Evolutionary conservation across 2,329 filamentous ascomycete species (phyloP).

Genomic region (Cordyceps farinosa): DNA sequence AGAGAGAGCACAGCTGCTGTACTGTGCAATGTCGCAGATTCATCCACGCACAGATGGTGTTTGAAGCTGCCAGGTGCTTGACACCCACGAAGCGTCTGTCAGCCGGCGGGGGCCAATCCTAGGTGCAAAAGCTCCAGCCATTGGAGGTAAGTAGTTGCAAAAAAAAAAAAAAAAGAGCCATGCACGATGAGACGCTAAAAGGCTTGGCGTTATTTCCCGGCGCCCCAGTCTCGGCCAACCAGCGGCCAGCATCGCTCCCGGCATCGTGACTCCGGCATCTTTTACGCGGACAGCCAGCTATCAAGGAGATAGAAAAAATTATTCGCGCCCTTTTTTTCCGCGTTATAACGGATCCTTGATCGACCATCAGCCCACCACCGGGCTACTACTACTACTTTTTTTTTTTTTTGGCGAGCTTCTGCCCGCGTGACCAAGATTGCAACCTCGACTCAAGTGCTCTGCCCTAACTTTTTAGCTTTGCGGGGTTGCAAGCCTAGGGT

Average conservation of each 20-base stretch:
- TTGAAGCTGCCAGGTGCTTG: background rate
- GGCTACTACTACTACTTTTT: background rate
- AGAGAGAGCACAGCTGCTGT: too few species aligned
- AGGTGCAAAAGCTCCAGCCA: background rate
- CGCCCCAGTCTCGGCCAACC: background rate
- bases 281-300: conserved; percentile 3
- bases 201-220: conserved; percentile 17
- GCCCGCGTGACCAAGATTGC: conserved; percentile 2
- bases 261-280: conserved; percentile 8
- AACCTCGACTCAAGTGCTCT: background rate
- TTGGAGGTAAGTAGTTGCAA: too few species aligned
- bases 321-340: background rate
- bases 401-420: background rate
- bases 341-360: too few species aligned
- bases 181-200: conserved; percentile 14
- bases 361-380: background rate
- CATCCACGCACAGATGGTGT: background rate
- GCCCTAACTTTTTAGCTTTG: background rate
- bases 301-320: too few species aligned
- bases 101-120: background rate
- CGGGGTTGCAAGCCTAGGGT: background rate
- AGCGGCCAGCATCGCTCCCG: background rate
- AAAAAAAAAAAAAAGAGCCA: background rate
- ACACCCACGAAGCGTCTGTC: background rate
- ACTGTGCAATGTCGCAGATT: too few species aligned